These are phyloP conservation scores for Fusarium chlamydosporum DNA, from an alignment of 2,329 filamentous ascomycete species.

Conservation along the genomic window DNA sequence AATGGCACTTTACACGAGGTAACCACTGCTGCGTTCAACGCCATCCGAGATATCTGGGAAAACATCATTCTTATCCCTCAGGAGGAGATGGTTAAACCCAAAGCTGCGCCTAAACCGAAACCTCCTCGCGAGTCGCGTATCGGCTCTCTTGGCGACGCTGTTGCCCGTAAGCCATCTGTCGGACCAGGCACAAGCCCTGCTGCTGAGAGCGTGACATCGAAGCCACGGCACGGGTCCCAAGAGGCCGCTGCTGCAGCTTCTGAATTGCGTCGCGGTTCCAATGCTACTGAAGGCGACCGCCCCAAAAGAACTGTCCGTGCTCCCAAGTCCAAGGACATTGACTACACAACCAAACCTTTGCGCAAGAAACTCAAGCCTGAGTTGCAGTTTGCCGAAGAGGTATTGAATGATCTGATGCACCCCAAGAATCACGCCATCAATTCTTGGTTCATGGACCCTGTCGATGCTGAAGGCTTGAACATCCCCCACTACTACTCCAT, in stretches of 20 bases:
- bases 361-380: constrained; percentile 92
- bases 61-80: constrained; percentile 62
- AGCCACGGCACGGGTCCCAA: constrained; percentile 41
- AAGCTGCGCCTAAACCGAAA: constrained; percentile 62
- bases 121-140: constrained; percentile 56
- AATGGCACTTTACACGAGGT: constrained; percentile 85
- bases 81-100: constrained; percentile 70
- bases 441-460: constrained; percentile 82
- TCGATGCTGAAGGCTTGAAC: constrained; percentile 93
- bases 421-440: constrained; percentile 77
- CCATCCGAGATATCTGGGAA: constrained; percentile 69
- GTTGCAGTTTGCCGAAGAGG: constrained; percentile 88
- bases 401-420: constrained; percentile 83
- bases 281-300: constrained; percentile 79
- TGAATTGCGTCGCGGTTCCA: constrained; percentile 79
- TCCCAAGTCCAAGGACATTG: constrained; percentile 90
- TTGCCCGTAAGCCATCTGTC: constrained; percentile 51
- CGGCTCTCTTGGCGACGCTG: constrained; percentile 45
- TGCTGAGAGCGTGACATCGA: constrained; percentile 42
- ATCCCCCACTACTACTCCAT: constrained; percentile 94
- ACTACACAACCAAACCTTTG: constrained; percentile 80
- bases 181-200: constrained; percentile 52
- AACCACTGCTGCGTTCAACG: constrained; percentile 67
- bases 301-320: constrained; percentile 96
- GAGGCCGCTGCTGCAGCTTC: constrained; percentile 32